Evolutionary conservation across 305 asterid species (phyloP).

Genomic region (Fraxinus sp.): DNA sequence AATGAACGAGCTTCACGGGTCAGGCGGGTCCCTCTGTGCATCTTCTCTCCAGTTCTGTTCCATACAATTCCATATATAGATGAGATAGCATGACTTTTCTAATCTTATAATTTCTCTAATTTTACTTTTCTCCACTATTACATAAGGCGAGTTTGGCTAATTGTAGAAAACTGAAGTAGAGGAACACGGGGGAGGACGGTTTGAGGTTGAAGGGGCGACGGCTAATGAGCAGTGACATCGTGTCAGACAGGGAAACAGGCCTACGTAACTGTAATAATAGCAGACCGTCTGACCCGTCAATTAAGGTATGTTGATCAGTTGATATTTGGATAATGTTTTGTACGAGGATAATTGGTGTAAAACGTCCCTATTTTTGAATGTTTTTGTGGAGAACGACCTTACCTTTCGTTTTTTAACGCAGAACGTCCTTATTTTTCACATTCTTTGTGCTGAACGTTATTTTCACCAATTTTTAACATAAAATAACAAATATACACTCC

Average conservation of each 20-base stretch:
- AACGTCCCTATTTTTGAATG: too few relatives aligned
- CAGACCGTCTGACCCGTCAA: too few relatives aligned
- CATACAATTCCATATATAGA: not conserved
- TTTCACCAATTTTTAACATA: too few relatives aligned
- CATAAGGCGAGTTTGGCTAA: not conserved
- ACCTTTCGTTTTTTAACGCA: too few relatives aligned
- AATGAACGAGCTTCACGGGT: constrained; percentile 29
- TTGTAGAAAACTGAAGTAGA: not conserved
- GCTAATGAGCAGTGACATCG: too few relatives aligned
- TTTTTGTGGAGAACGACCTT: too few relatives aligned
- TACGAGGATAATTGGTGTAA: too few relatives aligned
- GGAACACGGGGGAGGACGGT: not conserved
- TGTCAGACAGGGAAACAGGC: not conserved
- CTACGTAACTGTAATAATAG: not conserved
- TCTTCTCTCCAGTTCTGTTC: constrained; percentile 30
- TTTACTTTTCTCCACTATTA: not conserved
- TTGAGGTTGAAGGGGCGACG: not conserved
- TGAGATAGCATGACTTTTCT: not conserved
- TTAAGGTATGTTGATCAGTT: too few relatives aligned
- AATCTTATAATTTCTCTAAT: not conserved
- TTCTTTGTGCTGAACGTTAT: too few relatives aligned
- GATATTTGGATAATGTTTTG: too few relatives aligned
- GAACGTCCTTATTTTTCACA: too few relatives aligned
- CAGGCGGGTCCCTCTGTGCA: constrained; percentile 7
- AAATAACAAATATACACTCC: too few relatives aligned